These are phyloP conservation scores for Lasiosphaeriaceae sp. DNA, from an alignment of 495 filamentous ascomycete genomes.

Conservation along the genomic window DNA sequence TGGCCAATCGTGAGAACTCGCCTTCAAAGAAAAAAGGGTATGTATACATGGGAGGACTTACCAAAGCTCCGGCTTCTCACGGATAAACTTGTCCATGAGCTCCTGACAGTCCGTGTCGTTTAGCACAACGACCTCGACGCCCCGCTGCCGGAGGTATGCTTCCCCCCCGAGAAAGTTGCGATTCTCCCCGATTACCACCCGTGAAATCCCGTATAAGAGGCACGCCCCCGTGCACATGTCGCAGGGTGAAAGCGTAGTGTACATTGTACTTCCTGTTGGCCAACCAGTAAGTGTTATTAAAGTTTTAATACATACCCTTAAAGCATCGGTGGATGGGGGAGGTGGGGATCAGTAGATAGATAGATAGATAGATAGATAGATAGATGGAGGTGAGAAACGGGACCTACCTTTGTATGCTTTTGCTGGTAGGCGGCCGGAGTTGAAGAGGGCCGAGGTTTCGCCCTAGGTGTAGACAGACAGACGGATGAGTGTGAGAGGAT, in stretches of 20 bases:
- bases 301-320: no score
- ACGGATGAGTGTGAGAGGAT: neutral
- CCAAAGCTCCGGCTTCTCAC: slow-evolving; percentile 73
- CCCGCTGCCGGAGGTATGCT: slow-evolving; percentile 63
- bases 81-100: slow-evolving; percentile 74
- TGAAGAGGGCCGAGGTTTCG: slow-evolving; percentile 76
- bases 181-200: slow-evolving; percentile 85
- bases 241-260: slow-evolving; percentile 82
- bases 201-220: slow-evolving; percentile 72
- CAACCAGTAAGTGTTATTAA: no score
- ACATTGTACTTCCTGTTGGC: slow-evolving; percentile 61
- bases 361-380: neutral
- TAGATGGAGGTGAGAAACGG: neutral
- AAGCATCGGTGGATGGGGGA: no score
- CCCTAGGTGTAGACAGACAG: slow-evolving; percentile 46
- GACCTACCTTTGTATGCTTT: slow-evolving; percentile 54
- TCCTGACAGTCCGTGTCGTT: slow-evolving; percentile 64
- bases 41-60: slow-evolving; percentile 30
- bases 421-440: slow-evolving; percentile 71
- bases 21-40: neutral
- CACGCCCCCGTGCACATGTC: slow-evolving; percentile 85
- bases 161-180: slow-evolving; percentile 75
- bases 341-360: neutral
- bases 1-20: slow-evolving; percentile 4
- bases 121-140: slow-evolving; percentile 72